phyloP scores from a whole-genome alignment of 306 rosid genomes.

The Quercus wislizeni region DNA sequence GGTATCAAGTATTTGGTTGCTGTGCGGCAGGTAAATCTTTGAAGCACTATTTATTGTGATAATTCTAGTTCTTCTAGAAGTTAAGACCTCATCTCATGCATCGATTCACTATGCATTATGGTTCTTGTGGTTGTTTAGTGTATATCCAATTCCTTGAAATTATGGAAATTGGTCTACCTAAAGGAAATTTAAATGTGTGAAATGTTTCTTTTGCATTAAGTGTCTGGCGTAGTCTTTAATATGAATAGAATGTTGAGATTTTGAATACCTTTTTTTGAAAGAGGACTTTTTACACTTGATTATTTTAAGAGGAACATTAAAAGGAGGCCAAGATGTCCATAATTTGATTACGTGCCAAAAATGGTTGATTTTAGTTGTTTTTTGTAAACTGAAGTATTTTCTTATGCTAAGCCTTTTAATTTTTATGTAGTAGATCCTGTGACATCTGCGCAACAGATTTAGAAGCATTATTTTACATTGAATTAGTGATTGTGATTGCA shows the following conservation, averaged over 20 bases:
- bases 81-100: neutral
- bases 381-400: too few species aligned
- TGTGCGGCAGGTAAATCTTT: constrained; percentile 72
- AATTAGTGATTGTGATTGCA: too few species aligned
- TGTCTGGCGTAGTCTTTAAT: neutral
- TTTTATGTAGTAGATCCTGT: too few species aligned
- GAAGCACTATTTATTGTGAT: neutral
- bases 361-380: too few species aligned
- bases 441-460: too few species aligned
- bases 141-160: neutral
- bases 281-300: too few species aligned
- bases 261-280: neutral
- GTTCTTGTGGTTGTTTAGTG: neutral
- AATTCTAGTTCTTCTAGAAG: too few species aligned
- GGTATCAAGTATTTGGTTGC: constrained; percentile 96
- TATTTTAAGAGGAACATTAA: too few species aligned
- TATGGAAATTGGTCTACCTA: neutral
- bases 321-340: too few species aligned
- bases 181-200: neutral
- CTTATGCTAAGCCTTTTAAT: too few species aligned
- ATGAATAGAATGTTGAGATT: neutral
- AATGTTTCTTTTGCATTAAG: neutral
- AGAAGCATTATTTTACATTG: too few species aligned
- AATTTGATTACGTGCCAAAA: too few species aligned
- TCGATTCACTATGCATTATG: neutral